These are phyloP conservation scores for Talaromyces albobiverticillius DNA, from an alignment of 2,329 filamentous ascomycete species.

Conservation along the genomic window DNA sequence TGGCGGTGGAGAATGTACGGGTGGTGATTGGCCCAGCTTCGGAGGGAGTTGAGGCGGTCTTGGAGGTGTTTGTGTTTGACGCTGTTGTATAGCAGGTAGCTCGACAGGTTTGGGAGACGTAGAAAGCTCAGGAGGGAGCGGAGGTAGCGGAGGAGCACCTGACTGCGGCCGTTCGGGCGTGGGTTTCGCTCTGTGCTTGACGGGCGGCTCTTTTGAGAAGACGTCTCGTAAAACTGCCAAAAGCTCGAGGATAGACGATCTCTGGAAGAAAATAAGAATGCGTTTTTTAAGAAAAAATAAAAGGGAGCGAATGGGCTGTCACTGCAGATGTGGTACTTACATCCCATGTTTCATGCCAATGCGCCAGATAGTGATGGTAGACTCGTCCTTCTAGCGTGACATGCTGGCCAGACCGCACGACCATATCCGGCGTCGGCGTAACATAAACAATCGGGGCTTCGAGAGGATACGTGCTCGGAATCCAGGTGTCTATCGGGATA, in stretches of 20 bases:
- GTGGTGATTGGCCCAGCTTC: slow-evolving; percentile 29
- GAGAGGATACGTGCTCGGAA: slow-evolving; percentile 84
- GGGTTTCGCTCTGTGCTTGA: slow-evolving; percentile 61
- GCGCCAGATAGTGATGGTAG: slow-evolving; percentile 91
- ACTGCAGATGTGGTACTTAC: slow-evolving; percentile 54
- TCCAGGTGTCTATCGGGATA: slow-evolving; percentile 89
- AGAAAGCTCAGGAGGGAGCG: slow-evolving; percentile 64
- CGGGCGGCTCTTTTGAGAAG: slow-evolving; percentile 92
- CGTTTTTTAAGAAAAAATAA: not conserved
- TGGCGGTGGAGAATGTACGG: slow-evolving; percentile 6
- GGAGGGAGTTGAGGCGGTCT: slow-evolving; percentile 36
- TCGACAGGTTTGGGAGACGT: slow-evolving; percentile 32
- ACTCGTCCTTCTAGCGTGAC: slow-evolving; percentile 89
- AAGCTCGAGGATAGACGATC: slow-evolving; percentile 80
- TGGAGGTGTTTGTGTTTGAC: slow-evolving; percentile 15
- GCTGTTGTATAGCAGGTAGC: slow-evolving; percentile 22
- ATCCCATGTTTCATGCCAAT: slow-evolving; percentile 88
- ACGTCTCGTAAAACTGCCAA: slow-evolving; percentile 77
- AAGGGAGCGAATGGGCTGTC: not conserved
- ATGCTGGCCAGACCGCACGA: slow-evolving; percentile 88
- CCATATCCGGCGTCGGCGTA: slow-evolving; percentile 82
- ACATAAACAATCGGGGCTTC: slow-evolving; percentile 87
- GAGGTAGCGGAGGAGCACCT: slow-evolving; percentile 64
- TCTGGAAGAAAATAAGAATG: slow-evolving; percentile 46
- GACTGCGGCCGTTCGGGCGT: slow-evolving; percentile 26